A percentile compares a stretch with the other conserved stretches of the same genome.
These are phyloP conservation scores for Glarea lozoyensis DNA, from an alignment of 495 filamentous ascomycete genomes.

Conservation along the genomic window DNA sequence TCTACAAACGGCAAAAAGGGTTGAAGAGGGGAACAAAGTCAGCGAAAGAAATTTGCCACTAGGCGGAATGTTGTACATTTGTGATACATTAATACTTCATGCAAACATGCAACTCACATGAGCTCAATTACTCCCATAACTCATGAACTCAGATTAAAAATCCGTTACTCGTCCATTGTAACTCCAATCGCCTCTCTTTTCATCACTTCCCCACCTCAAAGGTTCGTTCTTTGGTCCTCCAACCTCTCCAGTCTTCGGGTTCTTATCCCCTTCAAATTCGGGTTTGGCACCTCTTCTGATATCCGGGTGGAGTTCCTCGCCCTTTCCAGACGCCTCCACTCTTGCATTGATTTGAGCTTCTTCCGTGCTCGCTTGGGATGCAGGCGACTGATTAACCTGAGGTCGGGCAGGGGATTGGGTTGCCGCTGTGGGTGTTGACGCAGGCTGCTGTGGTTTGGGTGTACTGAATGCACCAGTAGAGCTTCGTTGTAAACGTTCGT, in stretches of 20 bases:
- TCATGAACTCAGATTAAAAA: conserved; percentile 44
- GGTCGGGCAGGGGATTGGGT: conserved; percentile 6
- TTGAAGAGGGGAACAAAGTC: too few species aligned
- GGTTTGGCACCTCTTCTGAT: conserved; percentile 64
- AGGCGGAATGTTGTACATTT: too few species aligned
- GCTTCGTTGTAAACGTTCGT: conserved; percentile 70
- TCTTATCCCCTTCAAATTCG: conserved; percentile 88
- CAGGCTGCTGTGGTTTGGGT: conserved; percentile 36
- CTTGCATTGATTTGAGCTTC: conserved; percentile 23
- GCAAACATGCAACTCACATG: too few species aligned
- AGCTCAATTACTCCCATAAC: too few species aligned
- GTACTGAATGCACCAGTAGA: conserved; percentile 71
- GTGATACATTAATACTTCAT: too few species aligned
- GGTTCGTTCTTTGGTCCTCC: conserved; percentile 98
- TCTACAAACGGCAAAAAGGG: too few species aligned
- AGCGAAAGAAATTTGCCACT: too few species aligned
- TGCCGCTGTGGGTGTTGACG: conserved; percentile 20
- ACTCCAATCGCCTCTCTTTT: conserved; percentile 95
- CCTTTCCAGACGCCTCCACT: conserved; percentile 41
- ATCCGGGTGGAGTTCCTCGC: conserved; percentile 62
- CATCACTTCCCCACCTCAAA: conserved; percentile 67
- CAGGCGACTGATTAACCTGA: conserved; percentile 36
- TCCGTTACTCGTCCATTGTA: conserved; percentile 94
- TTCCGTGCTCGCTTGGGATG: conserved; percentile 20
- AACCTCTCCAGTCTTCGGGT: conserved; percentile 93